Evolutionary conservation across 805 yeast genomes (phyloP).

Genomic region (Ogataea nonfermentans): DNA sequence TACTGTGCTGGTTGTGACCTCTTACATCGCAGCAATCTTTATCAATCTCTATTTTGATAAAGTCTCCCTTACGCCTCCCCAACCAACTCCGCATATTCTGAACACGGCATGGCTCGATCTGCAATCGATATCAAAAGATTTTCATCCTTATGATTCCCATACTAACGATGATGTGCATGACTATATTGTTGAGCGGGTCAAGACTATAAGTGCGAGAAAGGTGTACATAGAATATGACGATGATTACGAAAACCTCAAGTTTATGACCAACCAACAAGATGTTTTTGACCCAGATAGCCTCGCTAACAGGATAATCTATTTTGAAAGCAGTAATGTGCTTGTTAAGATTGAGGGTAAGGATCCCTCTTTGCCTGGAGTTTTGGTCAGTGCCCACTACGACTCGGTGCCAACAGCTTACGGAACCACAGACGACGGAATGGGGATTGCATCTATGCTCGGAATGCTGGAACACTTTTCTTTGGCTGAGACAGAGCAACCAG

Average conservation of each 20-base stretch:
- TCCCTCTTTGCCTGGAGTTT: conserved; percentile 57
- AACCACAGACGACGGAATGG: conserved; percentile 91
- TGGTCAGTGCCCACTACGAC: conserved; percentile 85
- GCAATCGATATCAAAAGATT: conserved; percentile 60
- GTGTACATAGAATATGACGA: conserved; percentile 39
- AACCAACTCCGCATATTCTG: conserved; percentile 37
- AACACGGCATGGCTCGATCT: conserved; percentile 66
- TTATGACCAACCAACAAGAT: conserved; percentile 48
- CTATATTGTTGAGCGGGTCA: conserved; percentile 49
- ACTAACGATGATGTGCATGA: conserved; percentile 77
- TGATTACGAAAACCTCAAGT: conserved; percentile 39
- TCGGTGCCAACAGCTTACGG: conserved; percentile 86
- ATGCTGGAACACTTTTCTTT: conserved; percentile 49
- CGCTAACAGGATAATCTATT: conserved; percentile 58
- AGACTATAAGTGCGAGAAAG: conserved; percentile 30
- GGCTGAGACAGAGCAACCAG: conserved; percentile 46
- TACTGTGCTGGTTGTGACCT: conserved; percentile 50
- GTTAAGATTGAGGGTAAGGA: conserved; percentile 71
- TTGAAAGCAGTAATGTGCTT: conserved; percentile 77
- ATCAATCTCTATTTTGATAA: conserved; percentile 36
- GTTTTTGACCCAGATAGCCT: conserved; percentile 44
- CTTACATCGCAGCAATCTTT: conserved; percentile 43
- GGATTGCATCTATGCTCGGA: conserved; percentile 78
- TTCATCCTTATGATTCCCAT: conserved; percentile 78
- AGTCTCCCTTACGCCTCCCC: conserved; percentile 44